Evolutionary conservation across 2,329 filamentous ascomycete genomes (phyloP).

Genomic region (Trichoderma sp.): DNA sequence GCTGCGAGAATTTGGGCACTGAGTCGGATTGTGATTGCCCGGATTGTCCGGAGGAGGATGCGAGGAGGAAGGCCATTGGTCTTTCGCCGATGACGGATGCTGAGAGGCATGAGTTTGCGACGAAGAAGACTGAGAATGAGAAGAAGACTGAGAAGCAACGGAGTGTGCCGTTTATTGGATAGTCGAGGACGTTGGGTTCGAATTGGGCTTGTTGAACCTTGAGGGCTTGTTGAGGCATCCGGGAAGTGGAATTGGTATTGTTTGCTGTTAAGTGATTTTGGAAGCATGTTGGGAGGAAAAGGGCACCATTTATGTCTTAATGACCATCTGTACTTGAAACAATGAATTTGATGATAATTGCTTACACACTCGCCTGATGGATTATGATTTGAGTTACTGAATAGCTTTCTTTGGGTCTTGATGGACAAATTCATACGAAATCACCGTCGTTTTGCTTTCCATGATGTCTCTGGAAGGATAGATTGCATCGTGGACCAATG

Average conservation of each 20-base stretch:
- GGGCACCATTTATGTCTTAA: neutral
- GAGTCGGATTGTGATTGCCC: neutral
- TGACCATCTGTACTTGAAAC: neutral
- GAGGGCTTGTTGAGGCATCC: neutral
- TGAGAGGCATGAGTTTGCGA: neutral
- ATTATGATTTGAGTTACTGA: neutral
- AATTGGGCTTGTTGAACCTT: accelerated
- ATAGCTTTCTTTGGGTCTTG: neutral
- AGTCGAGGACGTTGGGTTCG: neutral
- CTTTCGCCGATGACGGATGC: neutral
- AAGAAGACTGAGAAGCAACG: neutral
- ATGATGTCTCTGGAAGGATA: too few species aligned
- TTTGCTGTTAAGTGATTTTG: neutral
- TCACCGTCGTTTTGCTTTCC: neutral
- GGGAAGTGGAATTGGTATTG: neutral
- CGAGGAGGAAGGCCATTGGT: neutral
- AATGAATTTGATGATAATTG: neutral
- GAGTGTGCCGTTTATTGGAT: neutral
- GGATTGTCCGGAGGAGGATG: neutral
- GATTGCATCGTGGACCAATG: too few species aligned
- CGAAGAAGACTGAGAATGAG: neutral
- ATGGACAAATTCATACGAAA: neutral
- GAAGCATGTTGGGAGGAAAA: neutral
- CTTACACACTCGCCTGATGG: neutral
- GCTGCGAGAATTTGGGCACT: neutral